A percentile compares a stretch with the other conserved stretches of the same genome.
phyloP scores from a whole-genome alignment of 2,329 filamentous ascomycete genomes.

The Harringtonia aguacate region DNA sequence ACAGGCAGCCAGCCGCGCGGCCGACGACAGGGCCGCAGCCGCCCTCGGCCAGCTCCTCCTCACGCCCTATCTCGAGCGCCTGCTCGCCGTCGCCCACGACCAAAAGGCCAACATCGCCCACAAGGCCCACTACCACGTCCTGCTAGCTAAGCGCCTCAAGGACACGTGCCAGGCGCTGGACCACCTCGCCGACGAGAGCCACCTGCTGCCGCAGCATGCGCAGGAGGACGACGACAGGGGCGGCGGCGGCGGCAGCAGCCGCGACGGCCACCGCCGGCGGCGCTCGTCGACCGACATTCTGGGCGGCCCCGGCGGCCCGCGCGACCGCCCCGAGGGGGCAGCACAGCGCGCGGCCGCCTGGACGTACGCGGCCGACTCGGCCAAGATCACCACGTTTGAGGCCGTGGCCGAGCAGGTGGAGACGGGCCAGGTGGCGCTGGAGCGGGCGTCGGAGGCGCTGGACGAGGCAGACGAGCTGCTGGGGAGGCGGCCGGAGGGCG shows the following conservation, averaged over 20 bases:
- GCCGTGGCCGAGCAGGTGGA: slow-evolving; percentile 49
- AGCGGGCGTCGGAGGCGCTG: slow-evolving; percentile 38
- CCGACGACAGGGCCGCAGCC: neutral
- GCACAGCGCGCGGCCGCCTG: slow-evolving; percentile 39
- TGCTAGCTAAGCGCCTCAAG: slow-evolving; percentile 38
- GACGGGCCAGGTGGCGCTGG: slow-evolving; percentile 43
- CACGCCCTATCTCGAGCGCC: slow-evolving; percentile 43
- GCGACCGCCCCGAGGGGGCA: slow-evolving; percentile 27
- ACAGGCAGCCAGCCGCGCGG: too few relatives aligned
- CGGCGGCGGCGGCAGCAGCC: neutral
- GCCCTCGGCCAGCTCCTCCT: slow-evolving; percentile 29
- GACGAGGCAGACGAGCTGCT: slow-evolving; percentile 39
- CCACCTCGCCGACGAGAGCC: slow-evolving; percentile 50
- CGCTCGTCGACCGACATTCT: slow-evolving; percentile 19
- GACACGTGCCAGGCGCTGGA: slow-evolving; percentile 39
- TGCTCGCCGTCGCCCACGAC: slow-evolving; percentile 40
- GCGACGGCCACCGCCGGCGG: too few relatives aligned
- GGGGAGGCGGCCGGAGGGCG: slow-evolving; percentile 19
- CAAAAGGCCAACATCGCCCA: slow-evolving; percentile 48
- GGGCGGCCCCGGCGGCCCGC: slow-evolving; percentile 19
- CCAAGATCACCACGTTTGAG: slow-evolving; percentile 48
- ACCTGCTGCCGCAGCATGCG: slow-evolving; percentile 44
- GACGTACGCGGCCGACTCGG: slow-evolving; percentile 49
- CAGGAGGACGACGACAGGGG: slow-evolving; percentile 19
- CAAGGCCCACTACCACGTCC: slow-evolving; percentile 43